A percentile compares a stretch with the other conserved stretches of the same genome.
Evolutionary conservation across 1,284 basidiomycete species (phyloP).

Genomic region (Trichosporon coremiiforme): DNA sequence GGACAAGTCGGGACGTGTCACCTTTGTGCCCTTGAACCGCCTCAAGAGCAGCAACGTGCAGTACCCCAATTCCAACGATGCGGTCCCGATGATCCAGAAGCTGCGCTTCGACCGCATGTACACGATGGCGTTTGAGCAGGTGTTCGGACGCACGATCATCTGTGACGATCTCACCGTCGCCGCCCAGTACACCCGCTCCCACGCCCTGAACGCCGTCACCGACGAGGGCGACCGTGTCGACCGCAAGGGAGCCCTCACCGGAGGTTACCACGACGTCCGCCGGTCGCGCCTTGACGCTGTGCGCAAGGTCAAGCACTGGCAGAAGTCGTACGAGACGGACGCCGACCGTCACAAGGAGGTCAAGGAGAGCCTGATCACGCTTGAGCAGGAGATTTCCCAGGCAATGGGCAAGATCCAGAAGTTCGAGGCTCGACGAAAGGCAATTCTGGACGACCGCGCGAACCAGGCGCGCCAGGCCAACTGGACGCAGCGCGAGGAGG

Average conservation of each 20-base stretch:
- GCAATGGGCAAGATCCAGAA: conserved; percentile 74
- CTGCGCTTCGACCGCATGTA: conserved; percentile 73
- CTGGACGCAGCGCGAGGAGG: conserved; percentile 69
- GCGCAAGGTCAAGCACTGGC: conserved; percentile 76
- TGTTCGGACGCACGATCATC: conserved; percentile 97
- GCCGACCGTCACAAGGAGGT: conserved; percentile 70
- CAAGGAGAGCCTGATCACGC: conserved; percentile 66
- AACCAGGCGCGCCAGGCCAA: conserved; percentile 68
- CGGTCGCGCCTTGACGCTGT: conserved; percentile 87
- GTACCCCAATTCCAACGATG: conserved; percentile 79
- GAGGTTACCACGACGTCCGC: conserved; percentile 91
- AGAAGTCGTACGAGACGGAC: conserved; percentile 69
- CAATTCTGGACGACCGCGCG: conserved; percentile 70
- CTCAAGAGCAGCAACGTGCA: conserved; percentile 70
- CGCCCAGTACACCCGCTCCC: conserved; percentile 89
- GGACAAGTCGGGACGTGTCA: conserved; percentile 90
- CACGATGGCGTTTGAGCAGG: conserved; percentile 88
- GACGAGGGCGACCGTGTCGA: conserved; percentile 97
- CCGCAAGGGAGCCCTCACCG: conserved; percentile 90
- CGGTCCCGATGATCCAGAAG: conserved; percentile 82
- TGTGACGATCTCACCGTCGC: conserved; percentile 90
- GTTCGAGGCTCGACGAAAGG: conserved; percentile 68
- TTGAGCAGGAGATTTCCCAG: conserved; percentile 87
- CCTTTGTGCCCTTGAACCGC: conserved; percentile 98
- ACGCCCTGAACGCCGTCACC: conserved; percentile 95